phyloP scores from a whole-genome alignment of 2,329 filamentous ascomycete species.

The Penicillium sp. region DNA sequence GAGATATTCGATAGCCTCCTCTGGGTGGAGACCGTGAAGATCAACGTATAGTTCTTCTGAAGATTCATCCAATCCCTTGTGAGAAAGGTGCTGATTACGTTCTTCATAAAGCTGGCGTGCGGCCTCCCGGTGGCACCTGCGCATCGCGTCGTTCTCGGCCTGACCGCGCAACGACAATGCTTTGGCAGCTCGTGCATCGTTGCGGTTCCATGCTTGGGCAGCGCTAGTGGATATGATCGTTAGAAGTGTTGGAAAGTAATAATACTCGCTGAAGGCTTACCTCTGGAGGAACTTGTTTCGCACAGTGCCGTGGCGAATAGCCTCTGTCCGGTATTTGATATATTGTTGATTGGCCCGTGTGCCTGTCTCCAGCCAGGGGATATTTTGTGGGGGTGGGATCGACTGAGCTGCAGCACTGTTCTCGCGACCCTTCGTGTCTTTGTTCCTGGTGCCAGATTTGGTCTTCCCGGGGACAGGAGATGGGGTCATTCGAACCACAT shows the following conservation, averaged over 20 bases:
- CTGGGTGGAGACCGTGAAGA: conserved; percentile 95
- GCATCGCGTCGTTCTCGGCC: conserved; percentile 95
- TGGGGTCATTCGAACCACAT: conserved; percentile 93
- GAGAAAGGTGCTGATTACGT: conserved; percentile 69
- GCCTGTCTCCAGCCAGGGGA: conserved; percentile 95
- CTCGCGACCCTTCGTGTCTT: conserved; percentile 67
- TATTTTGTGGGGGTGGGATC: conserved; percentile 84
- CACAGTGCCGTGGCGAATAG: conserved; percentile 94
- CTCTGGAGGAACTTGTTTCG: conserved; percentile 97
- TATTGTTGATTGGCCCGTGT: conserved; percentile 89
- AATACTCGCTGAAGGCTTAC: conserved; percentile 49
- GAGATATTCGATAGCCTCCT: conserved; percentile 93
- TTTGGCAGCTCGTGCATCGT: conserved; percentile 93
- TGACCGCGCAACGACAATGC: conserved; percentile 90
- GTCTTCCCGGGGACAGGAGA: conserved; percentile 66
- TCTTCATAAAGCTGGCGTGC: conserved; percentile 90
- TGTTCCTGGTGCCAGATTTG: conserved; percentile 57
- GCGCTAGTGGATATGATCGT: conserved; percentile 57
- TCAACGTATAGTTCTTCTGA: conserved; percentile 85
- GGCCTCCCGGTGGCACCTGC: conserved; percentile 92
- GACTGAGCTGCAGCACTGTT: conserved; percentile 78
- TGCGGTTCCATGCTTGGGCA: conserved; percentile 97
- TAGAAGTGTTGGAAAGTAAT: background rate
- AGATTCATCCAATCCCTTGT: conserved; percentile 44
- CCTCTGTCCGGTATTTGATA: conserved; percentile 89